Percentiles rank a stretch among this genome's conserved stretches.
Evolutionary conservation across 1,284 basidiomycete species (phyloP).

Genomic region (Ustilago crameri): DNA sequence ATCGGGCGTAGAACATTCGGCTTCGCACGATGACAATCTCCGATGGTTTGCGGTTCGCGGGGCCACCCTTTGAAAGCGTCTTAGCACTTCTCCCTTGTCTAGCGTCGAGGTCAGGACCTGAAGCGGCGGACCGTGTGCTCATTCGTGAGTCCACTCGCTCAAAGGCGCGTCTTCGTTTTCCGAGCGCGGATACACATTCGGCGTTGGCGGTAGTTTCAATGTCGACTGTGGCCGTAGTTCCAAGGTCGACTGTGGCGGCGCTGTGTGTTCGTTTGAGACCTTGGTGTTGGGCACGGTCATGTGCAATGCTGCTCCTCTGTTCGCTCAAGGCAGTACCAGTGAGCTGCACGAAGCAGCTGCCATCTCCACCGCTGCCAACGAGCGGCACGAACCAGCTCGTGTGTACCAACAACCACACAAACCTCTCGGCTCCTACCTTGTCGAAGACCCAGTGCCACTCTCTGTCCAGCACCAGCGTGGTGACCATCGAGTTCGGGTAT

Average conservation of each 20-base stretch:
- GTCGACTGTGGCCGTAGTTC: not conserved
- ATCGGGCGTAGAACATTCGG: slow-evolving; percentile 77
- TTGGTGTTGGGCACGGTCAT: not conserved
- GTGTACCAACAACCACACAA: slow-evolving; percentile 79
- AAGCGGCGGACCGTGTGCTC: slow-evolving; percentile 14
- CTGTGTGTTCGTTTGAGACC: slow-evolving; percentile 18
- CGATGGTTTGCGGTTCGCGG: slow-evolving; percentile 58
- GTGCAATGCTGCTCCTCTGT: too few species aligned
- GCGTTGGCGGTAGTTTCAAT: not conserved
- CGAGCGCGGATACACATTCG: too few species aligned
- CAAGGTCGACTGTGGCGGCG: not conserved
- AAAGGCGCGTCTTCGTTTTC: slow-evolving; percentile 14
- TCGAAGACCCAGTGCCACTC: slow-evolving; percentile 78
- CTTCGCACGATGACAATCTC: slow-evolving; percentile 74
- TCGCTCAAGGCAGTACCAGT: slow-evolving; percentile 77
- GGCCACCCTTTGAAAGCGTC: not conserved
- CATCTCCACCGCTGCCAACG: slow-evolving; percentile 69
- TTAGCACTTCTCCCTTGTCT: not conserved
- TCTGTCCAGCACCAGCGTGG: slow-evolving; percentile 73
- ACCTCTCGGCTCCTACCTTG: slow-evolving; percentile 77
- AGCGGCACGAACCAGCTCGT: slow-evolving; percentile 79
- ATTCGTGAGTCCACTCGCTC: slow-evolving; percentile 21
- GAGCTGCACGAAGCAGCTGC: slow-evolving; percentile 83
- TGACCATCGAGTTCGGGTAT: slow-evolving; percentile 80
- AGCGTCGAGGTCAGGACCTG: slow-evolving; percentile 13